Evolutionary conservation across 768 basidiomycete genomes (phyloP), one percentile per base, ranked within the genome.

Genomic region (Calocybe cyanea): DNA sequence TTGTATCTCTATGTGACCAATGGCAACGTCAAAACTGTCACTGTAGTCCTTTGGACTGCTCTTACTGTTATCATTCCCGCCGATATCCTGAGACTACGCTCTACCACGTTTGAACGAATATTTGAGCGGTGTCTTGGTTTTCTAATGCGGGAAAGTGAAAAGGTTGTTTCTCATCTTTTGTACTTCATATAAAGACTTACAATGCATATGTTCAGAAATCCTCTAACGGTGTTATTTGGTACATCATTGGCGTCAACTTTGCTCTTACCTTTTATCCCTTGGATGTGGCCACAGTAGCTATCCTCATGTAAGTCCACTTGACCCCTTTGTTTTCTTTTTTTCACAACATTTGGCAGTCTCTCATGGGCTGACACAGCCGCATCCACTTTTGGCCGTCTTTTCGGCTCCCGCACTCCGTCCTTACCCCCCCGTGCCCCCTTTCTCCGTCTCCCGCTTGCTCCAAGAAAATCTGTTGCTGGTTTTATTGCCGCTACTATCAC

Each of bases 361-460:
- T 92, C 92, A 24, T 96, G 93, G 93, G 92, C 91, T 0, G 93
- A 96, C 63, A 95, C 93, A 1, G 83, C 92, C 14, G 93, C 93
- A 4, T 95, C 93, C 8, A 94, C 90, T 10, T 71, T 95, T 52
- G 93, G 93, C 35, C 81, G 93, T n/a, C 69, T 91, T 25, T 91
- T 79, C 62, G 90, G 91, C 32, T 68, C 70, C n/a, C 65, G 68
- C 37, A 90, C 91, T 0, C 77, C 80, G 35, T 66, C 63, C 33
- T 63, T 76, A n/a, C 73, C 72, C 9, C 18, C 67, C 14, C 62
- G 62, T 7, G 44, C 70, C 1, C 72, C 74, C n/a, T 59, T 65
- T 59, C 69, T 68, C 62, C 74, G 54, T 2, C 68, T 92, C 33
- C 87, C 82, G 0, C 74, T 94, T 40, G 88, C 90, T 0, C 80